Base-by-base conservation (phyloP, 768 basidiomycete genomes). In the Chlorophyllum brunneum region DNA sequence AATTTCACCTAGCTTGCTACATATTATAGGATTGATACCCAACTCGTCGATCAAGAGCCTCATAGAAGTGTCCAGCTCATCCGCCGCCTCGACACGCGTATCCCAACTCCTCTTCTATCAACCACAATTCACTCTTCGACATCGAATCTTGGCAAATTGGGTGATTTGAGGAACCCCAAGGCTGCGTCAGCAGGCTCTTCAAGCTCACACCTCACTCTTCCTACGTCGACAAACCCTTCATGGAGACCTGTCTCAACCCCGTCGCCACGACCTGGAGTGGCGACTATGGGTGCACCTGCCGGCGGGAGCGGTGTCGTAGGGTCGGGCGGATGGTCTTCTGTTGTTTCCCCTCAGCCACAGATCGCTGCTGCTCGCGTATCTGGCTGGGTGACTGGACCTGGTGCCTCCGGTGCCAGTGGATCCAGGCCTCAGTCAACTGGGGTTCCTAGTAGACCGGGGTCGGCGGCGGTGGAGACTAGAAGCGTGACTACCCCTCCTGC, bases 41-140 rank as follows among this genome's bases (percentile, higher is more conserved):
- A 88, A 59, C 82, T 93, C 73, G 81, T 99, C 16, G 95, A 98
- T 64, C 88, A 88, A 60, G 95, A 97, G 59, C 95, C 95, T 0
- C 79, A 88, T 61, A 75, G 91, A 42, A 83, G 91, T 58, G 87
- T 95, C 1, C 87, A 92, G 63, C 79, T 97, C 42, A 72, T 91
- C 44, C 78, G 90, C 29, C 80, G 92, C 11, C 68, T 94, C 41
- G 94, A 97, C 64, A 86, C 92, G 0, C 82, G 91, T 20, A 69
- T 91, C 4, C 93, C 94, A 0, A 64, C 59, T 1, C 89, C 90
- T 1, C 69, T 85, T 3, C 75, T 98, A 5, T 92, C 90, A 1
- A 56, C 70, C 1, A 60, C 66, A 30, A 57, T 67, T 16, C 59
- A 59, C 3, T 63, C 69, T 15, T 9, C 44, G 2, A 38, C 36